These are phyloP conservation scores for Fusarium virguliforme DNA, from an alignment of 2,329 filamentous ascomycete genomes.

Conservation along the genomic window DNA sequence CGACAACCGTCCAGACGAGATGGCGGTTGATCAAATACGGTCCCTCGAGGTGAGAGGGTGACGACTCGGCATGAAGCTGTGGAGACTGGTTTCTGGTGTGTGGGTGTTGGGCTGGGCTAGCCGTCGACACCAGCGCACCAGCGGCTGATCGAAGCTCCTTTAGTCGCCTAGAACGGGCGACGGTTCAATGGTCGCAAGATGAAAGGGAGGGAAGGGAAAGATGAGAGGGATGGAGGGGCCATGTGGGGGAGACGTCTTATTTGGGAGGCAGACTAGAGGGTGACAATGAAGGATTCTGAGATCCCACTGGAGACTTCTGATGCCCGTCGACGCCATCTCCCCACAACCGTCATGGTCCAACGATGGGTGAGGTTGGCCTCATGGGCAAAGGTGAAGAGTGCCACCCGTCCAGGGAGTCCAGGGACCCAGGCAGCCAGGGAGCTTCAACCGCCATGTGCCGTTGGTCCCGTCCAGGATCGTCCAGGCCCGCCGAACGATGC, in stretches of 20 bases:
- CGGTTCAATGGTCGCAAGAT: constrained; percentile 47
- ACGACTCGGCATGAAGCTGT: constrained; percentile 48
- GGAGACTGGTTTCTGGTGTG: constrained; percentile 49
- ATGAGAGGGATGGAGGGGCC: constrained; percentile 53
- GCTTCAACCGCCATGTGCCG: constrained; percentile 44
- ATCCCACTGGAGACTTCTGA: constrained; percentile 45
- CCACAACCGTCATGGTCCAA: constrained; percentile 49
- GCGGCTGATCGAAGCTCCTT: constrained; percentile 51
- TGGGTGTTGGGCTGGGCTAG: constrained; percentile 50
- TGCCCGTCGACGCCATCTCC: constrained; percentile 49
- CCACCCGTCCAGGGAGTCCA: constrained; percentile 18
- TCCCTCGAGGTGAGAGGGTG: constrained; percentile 41
- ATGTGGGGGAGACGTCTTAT: constrained; percentile 55
- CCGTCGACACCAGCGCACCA: constrained; percentile 51
- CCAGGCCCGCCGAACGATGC: constrained; percentile 39
- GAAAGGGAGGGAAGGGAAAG: constrained; percentile 46
- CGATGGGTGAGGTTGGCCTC: constrained; percentile 39
- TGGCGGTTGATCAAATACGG: constrained; percentile 39
- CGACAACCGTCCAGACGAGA: constrained; percentile 33
- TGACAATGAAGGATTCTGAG: constrained; percentile 48
- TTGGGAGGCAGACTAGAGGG: constrained; percentile 47
- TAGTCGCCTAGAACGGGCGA: constrained; percentile 49
- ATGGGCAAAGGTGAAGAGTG: constrained; percentile 43
- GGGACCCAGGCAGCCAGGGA: constrained; percentile 3
- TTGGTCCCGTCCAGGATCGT: constrained; percentile 45